phyloP scores from a whole-genome alignment of 768 basidiomycete genomes.

The Pulveroboletus frians region DNA sequence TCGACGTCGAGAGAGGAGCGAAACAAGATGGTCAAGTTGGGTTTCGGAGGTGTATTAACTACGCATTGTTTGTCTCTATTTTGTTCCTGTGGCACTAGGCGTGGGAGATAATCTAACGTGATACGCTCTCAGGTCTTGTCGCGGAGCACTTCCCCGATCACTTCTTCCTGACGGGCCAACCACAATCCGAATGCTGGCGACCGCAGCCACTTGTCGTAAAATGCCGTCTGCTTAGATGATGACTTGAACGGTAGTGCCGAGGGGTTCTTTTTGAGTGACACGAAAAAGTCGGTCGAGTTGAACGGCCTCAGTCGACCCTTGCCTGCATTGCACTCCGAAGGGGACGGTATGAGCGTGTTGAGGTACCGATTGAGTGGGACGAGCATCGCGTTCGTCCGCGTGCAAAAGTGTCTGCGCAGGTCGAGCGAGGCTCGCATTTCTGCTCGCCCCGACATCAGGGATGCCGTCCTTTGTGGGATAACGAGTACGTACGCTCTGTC shows the following conservation, averaged over 20 bases:
- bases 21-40: conserved; percentile 4
- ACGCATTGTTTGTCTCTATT: conserved; percentile 25
- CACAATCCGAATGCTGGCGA: conserved; percentile 76
- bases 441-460: conserved; percentile 23
- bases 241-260: conserved; percentile 72
- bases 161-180: conserved; percentile 71
- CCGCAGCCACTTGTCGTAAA: conserved; percentile 74
- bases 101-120: neutral
- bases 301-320: conserved; percentile 59
- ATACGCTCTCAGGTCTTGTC: conserved; percentile 8
- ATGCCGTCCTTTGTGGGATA: neutral
- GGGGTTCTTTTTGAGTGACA: conserved; percentile 66
- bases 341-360: conserved; percentile 76
- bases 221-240: conserved; percentile 56
- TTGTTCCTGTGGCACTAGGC: conserved; percentile 18
- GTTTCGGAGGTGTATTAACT: conserved; percentile 14
- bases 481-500: conserved; percentile 42
- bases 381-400: conserved; percentile 79
- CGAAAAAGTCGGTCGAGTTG: conserved; percentile 61
- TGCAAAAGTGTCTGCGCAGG: conserved; percentile 77
- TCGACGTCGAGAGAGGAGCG: conserved; percentile 13
- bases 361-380: conserved; percentile 91
- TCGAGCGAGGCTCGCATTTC: conserved; percentile 58
- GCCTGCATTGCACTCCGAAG: conserved; percentile 36
- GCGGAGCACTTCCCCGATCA: conserved; percentile 54